Evolutionary conservation across 1,139 yeast species (phyloP).

Genomic region (Lizanozyma gosingica): DNA sequence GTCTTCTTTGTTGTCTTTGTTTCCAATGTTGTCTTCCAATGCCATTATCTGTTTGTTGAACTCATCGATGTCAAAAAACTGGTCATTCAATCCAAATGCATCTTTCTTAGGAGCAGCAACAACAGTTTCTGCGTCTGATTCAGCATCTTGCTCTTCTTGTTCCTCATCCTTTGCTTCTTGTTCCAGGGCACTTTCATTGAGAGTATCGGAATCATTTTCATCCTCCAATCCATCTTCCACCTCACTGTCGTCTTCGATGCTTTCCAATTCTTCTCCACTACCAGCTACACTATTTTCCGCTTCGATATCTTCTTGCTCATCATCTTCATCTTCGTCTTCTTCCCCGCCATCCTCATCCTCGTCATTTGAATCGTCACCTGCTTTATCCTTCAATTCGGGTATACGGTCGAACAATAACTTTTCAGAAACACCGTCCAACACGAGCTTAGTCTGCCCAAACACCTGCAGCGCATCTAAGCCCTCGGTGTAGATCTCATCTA

Average conservation of each 20-base stretch:
- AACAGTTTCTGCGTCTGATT: conserved; percentile 10
- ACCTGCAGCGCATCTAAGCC: conserved; percentile 89
- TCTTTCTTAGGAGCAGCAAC: conserved; percentile 25
- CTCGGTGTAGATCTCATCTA: conserved; percentile 76
- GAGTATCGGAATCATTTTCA: conserved; percentile 10
- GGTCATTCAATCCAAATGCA: conserved; percentile 69
- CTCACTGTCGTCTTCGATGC: conserved; percentile 12
- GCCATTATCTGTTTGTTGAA: conserved; percentile 76
- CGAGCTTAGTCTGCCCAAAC: conserved; percentile 87
- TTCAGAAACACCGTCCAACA: conserved; percentile 62
- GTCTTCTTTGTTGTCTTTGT: conserved; percentile 26
- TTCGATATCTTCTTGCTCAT: conserved; percentile 13
- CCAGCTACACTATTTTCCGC: conserved; percentile 6
- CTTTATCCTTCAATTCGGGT: conserved; percentile 27
- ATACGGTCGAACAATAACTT: conserved; percentile 42
- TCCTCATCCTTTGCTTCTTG: conserved; percentile 13
- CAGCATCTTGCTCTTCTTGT: conserved; percentile 11
- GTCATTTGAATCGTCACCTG: conserved; percentile 10
- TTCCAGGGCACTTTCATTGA: conserved; percentile 14
- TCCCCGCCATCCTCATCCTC: conserved; percentile 17
- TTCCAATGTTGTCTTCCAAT: conserved; percentile 46
- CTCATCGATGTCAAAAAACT: conserved; percentile 76
- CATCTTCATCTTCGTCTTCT: conserved; percentile 14
- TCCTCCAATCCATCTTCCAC: conserved; percentile 13
- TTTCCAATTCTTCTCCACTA: conserved; percentile 8